These are phyloP conservation scores for Megacollybia marginata DNA, from an alignment of 768 basidiomycete genomes.

Conservation along the genomic window DNA sequence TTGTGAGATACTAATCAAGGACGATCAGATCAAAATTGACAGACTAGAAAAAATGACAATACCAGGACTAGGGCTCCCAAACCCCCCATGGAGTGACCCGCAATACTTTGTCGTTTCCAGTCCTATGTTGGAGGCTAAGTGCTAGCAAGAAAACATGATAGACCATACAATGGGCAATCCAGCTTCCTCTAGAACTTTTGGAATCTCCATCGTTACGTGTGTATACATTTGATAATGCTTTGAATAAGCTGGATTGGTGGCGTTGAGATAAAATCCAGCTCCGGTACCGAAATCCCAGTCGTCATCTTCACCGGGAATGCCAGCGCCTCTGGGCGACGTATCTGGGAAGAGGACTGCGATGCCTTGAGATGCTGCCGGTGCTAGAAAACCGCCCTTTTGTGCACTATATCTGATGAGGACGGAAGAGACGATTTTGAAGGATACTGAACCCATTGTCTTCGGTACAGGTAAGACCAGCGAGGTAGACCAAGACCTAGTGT, in stretches of 20 bases:
- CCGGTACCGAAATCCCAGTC: slow-evolving; percentile 92
- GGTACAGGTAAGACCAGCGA: slow-evolving; percentile 84
- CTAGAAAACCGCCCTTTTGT: slow-evolving; percentile 89
- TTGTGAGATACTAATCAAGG: slow-evolving; percentile 17
- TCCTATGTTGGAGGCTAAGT: slow-evolving; percentile 43
- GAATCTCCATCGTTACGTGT: slow-evolving; percentile 79
- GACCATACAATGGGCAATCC: slow-evolving; percentile 68
- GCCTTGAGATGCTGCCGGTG: slow-evolving; percentile 76
- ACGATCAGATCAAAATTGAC: too few species aligned
- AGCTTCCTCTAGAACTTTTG: slow-evolving; percentile 64
- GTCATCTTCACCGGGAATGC: slow-evolving; percentile 69
- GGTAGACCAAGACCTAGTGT: slow-evolving; percentile 64
- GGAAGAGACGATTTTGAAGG: neutral
- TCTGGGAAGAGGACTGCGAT: slow-evolving; percentile 94
- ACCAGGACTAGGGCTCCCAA: slow-evolving; percentile 93
- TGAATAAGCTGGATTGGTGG: slow-evolving; percentile 66
- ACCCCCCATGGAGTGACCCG: slow-evolving; percentile 98
- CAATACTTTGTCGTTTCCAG: slow-evolving; percentile 75
- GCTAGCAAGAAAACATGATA: neutral
- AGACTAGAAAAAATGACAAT: slow-evolving; percentile 45
- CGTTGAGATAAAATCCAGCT: slow-evolving; percentile 96
- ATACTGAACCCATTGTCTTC: slow-evolving; percentile 82
- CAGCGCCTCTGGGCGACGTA: slow-evolving; percentile 91
- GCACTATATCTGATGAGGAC: slow-evolving; percentile 38
- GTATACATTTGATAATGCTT: slow-evolving; percentile 87